These are phyloP conservation scores for Cordia subcordata DNA, from an alignment of 257 asterid species.

Conservation along the genomic window DNA sequence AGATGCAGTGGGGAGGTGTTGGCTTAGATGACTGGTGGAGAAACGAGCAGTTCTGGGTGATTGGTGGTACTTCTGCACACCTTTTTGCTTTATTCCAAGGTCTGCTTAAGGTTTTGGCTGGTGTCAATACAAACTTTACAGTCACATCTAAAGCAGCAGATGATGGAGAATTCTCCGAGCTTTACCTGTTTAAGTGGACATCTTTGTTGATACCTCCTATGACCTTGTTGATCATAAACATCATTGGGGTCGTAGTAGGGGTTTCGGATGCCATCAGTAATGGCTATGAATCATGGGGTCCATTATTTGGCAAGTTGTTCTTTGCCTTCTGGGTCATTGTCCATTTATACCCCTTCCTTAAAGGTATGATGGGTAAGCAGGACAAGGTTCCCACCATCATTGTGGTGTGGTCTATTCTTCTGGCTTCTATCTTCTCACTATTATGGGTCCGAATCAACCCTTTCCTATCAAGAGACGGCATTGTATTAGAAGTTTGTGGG, in stretches of 20 bases:
- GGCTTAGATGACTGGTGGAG: constrained; percentile 90
- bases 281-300: constrained; percentile 97
- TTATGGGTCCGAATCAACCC: constrained; percentile 95
- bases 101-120: constrained; percentile 85
- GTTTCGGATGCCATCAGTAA: constrained; percentile 82
- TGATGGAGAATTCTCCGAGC: constrained; percentile 85
- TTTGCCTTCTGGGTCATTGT: constrained; percentile 96
- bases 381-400: constrained; percentile 73
- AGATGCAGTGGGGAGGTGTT: constrained; percentile 96
- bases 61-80: constrained; percentile 87
- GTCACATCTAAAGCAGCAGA: constrained; percentile 97
- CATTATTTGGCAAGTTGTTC: constrained; percentile 83
- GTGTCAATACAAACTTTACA: constrained; percentile 87
- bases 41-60: constrained; percentile 99
- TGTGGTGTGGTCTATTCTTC: constrained; percentile 92
- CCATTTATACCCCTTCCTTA: constrained; percentile 94
- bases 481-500: constrained; percentile 81
- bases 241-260: constrained; percentile 82
- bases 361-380: constrained; percentile 93
- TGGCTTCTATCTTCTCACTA: constrained; percentile 85
- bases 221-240: constrained; percentile 73
- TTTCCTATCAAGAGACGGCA: constrained; percentile 54
- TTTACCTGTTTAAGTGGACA: constrained; percentile 92
- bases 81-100: constrained; percentile 92
- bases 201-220: constrained; percentile 87